These are phyloP conservation scores for Casuarina equisetifolia DNA, from an alignment of 306 rosid species.

Conservation along the genomic window DNA sequence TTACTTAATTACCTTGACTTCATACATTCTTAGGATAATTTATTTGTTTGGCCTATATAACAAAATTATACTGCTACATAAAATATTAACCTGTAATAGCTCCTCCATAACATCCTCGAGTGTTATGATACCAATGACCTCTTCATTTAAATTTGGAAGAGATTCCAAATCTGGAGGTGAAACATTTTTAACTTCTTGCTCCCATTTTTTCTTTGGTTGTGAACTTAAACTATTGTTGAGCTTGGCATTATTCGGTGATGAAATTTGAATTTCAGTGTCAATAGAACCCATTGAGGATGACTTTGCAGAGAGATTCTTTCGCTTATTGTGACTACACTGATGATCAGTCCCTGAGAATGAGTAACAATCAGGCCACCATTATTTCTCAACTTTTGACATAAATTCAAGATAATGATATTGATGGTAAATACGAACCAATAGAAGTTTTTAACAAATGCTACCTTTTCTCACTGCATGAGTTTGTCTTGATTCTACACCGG, in stretches of 20 bases:
- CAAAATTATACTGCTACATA: neutral
- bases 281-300: slow-evolving; percentile 26
- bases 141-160: slow-evolving; percentile 49
- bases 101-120: slow-evolving; percentile 91
- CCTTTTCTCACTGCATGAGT: slow-evolving; percentile 30
- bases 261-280: slow-evolving; percentile 31
- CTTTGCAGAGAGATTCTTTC: slow-evolving; percentile 21
- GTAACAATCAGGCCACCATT: neutral
- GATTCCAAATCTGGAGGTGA: slow-evolving; percentile 36
- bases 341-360: neutral
- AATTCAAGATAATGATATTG: neutral
- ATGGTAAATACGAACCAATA: neutral
- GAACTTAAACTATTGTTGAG: slow-evolving; percentile 16
- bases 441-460: slow-evolving; percentile 9
- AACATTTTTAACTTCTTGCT: slow-evolving; percentile 21
- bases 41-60: neutral
- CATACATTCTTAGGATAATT: no score
- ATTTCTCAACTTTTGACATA: neutral
- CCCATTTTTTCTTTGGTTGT: slow-evolving; percentile 22
- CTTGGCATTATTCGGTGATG: slow-evolving; percentile 28
- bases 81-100: slow-evolving; percentile 61
- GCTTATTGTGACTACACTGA: slow-evolving; percentile 26
- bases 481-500: slow-evolving; percentile 24
- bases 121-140: slow-evolving; percentile 70
- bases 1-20: no score